A percentile compares a stretch with the other conserved stretches of the same genome.
phyloP scores from a whole-genome alignment of 805 yeast genomes.

The Schwanniomyces sp. region DNA sequence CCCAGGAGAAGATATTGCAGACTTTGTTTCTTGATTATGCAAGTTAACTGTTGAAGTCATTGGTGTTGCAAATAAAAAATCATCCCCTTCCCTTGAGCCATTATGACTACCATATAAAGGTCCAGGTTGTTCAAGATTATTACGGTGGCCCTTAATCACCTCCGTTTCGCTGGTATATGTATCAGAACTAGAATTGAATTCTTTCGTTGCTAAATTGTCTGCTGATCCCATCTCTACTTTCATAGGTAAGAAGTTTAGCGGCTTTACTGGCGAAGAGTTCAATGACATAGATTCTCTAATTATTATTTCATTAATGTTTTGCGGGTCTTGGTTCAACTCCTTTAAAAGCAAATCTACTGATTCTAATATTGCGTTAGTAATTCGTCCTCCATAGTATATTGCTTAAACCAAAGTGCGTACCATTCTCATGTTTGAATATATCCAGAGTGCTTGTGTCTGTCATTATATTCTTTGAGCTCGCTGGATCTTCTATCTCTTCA shows the following conservation, averaged over 20 bases:
- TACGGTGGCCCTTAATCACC: neutral
- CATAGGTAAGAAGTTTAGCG: constrained; percentile 26
- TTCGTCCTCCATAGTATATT: neutral
- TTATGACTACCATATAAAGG: neutral
- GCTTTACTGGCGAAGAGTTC: constrained; percentile 30
- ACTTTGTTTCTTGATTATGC: constrained; percentile 7
- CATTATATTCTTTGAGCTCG: neutral
- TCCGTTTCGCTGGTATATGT: constrained; percentile 38
- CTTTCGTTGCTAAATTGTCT: constrained; percentile 13
- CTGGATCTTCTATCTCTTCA: neutral
- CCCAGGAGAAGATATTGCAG: constrained; percentile 26
- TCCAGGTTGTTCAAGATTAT: neutral
- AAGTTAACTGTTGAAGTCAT: constrained; percentile 17
- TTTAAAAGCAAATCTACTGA: constrained; percentile 29
- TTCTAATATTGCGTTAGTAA: constrained; percentile 20
- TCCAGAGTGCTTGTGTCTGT: constrained; percentile 7
- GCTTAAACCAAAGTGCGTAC: constrained; percentile 16
- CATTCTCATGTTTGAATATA: constrained; percentile 26
- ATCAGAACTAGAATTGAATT: constrained; percentile 41
- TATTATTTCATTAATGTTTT: neutral
- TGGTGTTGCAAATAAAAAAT: constrained; percentile 26
- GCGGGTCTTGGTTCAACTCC: constrained; percentile 20
- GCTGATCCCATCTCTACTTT: neutral
- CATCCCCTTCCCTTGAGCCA: constrained; percentile 15
- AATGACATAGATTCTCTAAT: constrained; percentile 11